These are phyloP conservation scores for Cystobasidium sp. DNA, from an alignment of 1,284 basidiomycete species.

Conservation along the genomic window DNA sequence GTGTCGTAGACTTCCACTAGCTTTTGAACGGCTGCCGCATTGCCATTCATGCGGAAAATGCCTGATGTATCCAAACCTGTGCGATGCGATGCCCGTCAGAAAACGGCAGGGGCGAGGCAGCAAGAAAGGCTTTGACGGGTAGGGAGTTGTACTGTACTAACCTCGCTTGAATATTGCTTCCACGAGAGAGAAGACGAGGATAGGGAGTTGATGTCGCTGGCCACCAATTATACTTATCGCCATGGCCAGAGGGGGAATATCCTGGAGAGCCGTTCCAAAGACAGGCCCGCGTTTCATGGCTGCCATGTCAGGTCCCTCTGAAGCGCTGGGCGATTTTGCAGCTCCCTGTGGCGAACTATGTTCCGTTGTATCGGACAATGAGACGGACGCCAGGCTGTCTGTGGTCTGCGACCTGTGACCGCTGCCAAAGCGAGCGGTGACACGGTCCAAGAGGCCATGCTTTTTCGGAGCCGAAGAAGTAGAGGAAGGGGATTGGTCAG, in stretches of 20 bases:
- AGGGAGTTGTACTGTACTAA: neutral
- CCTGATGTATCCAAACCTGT: conserved; percentile 36
- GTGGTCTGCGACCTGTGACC: neutral
- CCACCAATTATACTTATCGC: conserved; percentile 41
- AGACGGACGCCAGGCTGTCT: neutral
- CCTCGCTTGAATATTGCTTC: conserved; percentile 43
- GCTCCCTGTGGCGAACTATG: too few relatives aligned
- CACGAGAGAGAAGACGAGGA: conserved; percentile 41
- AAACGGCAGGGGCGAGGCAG: neutral
- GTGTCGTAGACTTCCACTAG: conserved; percentile 29
- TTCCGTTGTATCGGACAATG: neutral
- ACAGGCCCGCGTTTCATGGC: conserved; percentile 24
- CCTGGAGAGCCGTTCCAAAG: conserved; percentile 17
- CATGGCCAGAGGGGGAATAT: conserved; percentile 34
- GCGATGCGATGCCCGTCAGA: neutral
- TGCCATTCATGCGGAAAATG: conserved; percentile 41
- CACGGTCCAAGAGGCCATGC: conserved; percentile 14
- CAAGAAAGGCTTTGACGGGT: neutral
- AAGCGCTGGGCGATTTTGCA: neutral
- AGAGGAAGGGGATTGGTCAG: neutral
- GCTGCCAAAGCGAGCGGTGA: conserved; percentile 19
- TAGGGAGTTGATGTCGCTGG: conserved; percentile 40
- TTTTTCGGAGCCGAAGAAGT: neutral
- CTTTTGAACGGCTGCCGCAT: conserved; percentile 21
- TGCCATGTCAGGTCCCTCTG: neutral